Percentiles rank a stretch among this genome's conserved stretches.
Conservation (phyloP, 192 early-diverging fungal genomes). For the Kickxella alabastrina region DNA sequence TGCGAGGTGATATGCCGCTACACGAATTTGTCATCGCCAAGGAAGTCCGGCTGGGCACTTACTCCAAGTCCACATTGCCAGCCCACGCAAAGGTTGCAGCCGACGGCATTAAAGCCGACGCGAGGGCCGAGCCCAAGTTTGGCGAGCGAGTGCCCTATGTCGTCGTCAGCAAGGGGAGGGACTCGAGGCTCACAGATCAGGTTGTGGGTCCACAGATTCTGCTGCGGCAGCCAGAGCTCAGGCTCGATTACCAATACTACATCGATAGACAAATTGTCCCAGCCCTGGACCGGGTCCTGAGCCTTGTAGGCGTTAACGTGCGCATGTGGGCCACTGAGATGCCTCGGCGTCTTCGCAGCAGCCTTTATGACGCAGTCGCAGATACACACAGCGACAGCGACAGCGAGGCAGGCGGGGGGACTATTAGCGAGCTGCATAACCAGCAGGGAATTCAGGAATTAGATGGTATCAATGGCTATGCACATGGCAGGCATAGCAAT, state of each 20-base stretch:
- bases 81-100: slow-evolving; percentile 71
- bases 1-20: slow-evolving; percentile 60
- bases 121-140: slow-evolving; percentile 75
- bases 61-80: slow-evolving; percentile 59
- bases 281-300: slow-evolving; percentile 72
- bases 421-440: too few relatives aligned
- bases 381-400: slow-evolving; percentile 8
- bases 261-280: slow-evolving; percentile 82
- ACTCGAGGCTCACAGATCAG: slow-evolving; percentile 66
- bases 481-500: slow-evolving; percentile 2
- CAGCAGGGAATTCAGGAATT: too few relatives aligned
- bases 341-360: slow-evolving; percentile 18
- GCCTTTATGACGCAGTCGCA: slow-evolving; percentile 6
- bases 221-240: slow-evolving; percentile 59
- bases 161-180: slow-evolving; percentile 67
- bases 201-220: slow-evolving; percentile 66
- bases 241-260: slow-evolving; percentile 78
- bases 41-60: slow-evolving; percentile 76
- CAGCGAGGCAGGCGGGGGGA: slow-evolving; percentile 1
- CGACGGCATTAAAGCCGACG: slow-evolving; percentile 65
- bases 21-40: slow-evolving; percentile 88
- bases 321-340: slow-evolving; percentile 27
- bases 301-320: slow-evolving; percentile 68
- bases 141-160: slow-evolving; percentile 90
- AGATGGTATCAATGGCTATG: too few relatives aligned